Percentiles rank a stretch among this genome's conserved stretches.
Conservation (phyloP, 441 rosid genomes). For the Syzygium syzygioides region DNA sequence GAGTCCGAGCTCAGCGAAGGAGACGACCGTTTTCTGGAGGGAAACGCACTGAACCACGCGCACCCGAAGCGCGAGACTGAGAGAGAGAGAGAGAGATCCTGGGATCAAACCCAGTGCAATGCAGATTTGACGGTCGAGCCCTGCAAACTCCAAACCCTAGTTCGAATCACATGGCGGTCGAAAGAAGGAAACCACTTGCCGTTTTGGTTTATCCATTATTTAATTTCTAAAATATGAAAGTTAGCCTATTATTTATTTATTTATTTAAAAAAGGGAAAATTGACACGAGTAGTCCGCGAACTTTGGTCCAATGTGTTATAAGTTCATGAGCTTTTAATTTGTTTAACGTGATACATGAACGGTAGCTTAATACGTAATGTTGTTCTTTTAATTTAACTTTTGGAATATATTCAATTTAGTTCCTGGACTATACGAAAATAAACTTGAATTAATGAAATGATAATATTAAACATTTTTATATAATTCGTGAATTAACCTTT, state of each 20-base stretch:
- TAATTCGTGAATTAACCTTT: too few species aligned
- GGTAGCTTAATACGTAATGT: too few species aligned
- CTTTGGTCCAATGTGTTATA: too few species aligned
- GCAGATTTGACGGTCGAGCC: background rate
- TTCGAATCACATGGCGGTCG: background rate
- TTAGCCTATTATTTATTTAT: background rate
- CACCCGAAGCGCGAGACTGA: background rate
- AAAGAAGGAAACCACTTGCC: background rate
- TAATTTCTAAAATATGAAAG: background rate
- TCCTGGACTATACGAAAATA: fast-evolving
- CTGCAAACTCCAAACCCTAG: background rate
- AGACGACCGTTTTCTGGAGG: background rate
- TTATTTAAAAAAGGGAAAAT: background rate
- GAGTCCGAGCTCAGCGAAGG: background rate
- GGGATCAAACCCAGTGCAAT: background rate
- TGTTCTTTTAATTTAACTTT: too few species aligned
- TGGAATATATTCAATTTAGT: too few species aligned
- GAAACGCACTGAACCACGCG: background rate
- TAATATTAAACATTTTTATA: too few species aligned
- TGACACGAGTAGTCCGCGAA: too few species aligned
- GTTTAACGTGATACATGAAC: too few species aligned
- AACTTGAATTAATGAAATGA: too few species aligned
- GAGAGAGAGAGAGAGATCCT: background rate
- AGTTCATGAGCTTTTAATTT: too few species aligned
- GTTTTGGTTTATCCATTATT: background rate